Conservation (phyloP, 768 basidiomycete genomes). For the Boletus fagicola region DNA sequence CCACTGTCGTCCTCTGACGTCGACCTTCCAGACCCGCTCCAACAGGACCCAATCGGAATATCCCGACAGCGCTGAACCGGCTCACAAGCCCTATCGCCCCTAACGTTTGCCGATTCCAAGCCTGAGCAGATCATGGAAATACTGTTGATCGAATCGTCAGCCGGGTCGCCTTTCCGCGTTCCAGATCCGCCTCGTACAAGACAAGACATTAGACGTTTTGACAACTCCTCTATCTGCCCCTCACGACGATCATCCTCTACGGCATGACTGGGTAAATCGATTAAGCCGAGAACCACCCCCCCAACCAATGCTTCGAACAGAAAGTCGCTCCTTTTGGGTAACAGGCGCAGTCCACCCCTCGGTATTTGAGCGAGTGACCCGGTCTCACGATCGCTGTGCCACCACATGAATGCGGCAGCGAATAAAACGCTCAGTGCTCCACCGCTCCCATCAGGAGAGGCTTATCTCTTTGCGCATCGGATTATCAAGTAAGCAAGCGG, state of each 20-base stretch:
- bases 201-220: background rate
- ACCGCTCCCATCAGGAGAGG: background rate
- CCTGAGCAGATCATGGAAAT: background rate
- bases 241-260: background rate
- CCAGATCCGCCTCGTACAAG: constrained; percentile 1
- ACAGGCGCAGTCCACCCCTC: background rate
- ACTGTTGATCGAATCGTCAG: background rate
- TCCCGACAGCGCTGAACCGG: background rate
- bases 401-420: background rate
- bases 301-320: background rate
- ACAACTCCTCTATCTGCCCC: background rate
- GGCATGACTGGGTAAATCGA: background rate
- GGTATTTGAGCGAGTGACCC: background rate
- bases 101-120: background rate
- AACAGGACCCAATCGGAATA: background rate
- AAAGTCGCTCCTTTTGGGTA: constrained; percentile 2
- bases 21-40: background rate
- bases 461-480: constrained; percentile 7
- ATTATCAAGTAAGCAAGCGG: constrained; percentile 12
- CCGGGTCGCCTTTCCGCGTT: background rate
- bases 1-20: background rate
- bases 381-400: background rate
- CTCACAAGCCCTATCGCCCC: background rate
- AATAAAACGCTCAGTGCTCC: background rate
- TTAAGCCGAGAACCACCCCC: background rate